phyloP scores from a whole-genome alignment of 768 basidiomycete genomes.

The Holtermanniella nyarrowii region DNA sequence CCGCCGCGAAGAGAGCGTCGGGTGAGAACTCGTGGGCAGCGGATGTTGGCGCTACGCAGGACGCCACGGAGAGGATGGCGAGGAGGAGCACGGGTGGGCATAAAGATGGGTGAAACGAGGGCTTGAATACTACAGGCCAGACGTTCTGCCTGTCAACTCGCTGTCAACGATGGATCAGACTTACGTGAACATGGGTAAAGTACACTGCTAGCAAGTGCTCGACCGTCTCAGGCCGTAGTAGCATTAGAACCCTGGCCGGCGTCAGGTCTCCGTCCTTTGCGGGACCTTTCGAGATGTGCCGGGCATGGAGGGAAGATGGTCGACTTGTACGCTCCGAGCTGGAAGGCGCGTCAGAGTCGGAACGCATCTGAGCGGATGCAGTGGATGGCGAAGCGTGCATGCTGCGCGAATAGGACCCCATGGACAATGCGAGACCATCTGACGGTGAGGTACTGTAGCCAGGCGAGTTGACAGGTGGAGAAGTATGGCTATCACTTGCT shows the following conservation, averaged over 20 bases:
- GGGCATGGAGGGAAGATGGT: not conserved
- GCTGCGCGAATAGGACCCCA: too few species aligned
- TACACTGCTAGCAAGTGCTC: slow-evolving; percentile 24
- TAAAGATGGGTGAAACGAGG: slow-evolving; percentile 22
- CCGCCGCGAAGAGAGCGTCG: slow-evolving; percentile 15
- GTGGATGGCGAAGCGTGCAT: too few species aligned
- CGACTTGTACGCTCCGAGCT: not conserved
- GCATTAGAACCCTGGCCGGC: not conserved
- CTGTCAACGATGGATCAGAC: not conserved
- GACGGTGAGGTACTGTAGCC: not conserved
- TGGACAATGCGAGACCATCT: too few species aligned
- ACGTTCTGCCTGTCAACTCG: slow-evolving; percentile 16
- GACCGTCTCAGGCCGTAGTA: slow-evolving; percentile 7
- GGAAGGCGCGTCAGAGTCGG: not conserved
- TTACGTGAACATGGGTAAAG: slow-evolving; percentile 30
- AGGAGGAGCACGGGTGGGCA: slow-evolving; percentile 16
- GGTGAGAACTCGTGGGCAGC: slow-evolving; percentile 4
- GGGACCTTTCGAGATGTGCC: not conserved
- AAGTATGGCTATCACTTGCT: not conserved
- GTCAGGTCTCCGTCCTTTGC: not conserved
- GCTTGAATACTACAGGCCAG: slow-evolving; percentile 33
- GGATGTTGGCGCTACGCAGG: slow-evolving; percentile 16
- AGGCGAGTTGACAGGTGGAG: not conserved
- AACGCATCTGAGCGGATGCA: too few species aligned
- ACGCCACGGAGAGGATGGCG: slow-evolving; percentile 25